Base-by-base conservation (phyloP, 1,284 basidiomycete species). In the Termitomyces sp. region DNA sequence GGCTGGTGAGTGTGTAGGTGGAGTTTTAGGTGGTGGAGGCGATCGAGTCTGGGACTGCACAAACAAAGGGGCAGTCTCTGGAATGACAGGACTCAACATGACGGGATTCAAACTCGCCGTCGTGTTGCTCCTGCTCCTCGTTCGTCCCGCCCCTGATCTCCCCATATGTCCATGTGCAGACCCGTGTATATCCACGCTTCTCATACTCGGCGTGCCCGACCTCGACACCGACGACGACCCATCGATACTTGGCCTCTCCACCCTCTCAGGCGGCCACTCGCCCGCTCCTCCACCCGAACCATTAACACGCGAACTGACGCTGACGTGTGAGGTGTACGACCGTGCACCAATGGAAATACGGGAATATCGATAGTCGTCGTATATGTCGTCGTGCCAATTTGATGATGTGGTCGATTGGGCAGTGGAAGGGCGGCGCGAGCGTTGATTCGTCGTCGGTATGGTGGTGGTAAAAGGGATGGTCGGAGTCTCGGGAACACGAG, bases 291-390 rank as follows among this genome's bases (percentile, higher is more conserved):
- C 21, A 31, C 46, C 31, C 28, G 44, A 16, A 28, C 41, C 18
- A 8, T 46, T 57, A 30, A 57, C 54, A 19, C 48, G 52, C 9
- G 57, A 59, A 4, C 40, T 42, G 7, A 39, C 50, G 24, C 55
- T 54, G 16, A 57, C 51, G 9, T 40, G 44, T 3, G 50, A 46
- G 1, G 40, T 46, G 10, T 44, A 35, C 19, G 52, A 52, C 31
- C 34, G 30, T 9, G 37, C 61, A 62, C 62, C 59, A 54, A 81
- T 70, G 0, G 84, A 86, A 52, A 76, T 76, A 6, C 83, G 71
- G 6, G 84, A 86, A 60, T 88, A 88, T 2, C 84, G 77, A 61
- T 88, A 88, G 56, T 84, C 78, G 62, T 88, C 86, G 59, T 88
- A 88, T 47, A 88, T 86, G 58, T 86, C 83, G 4, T 71, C 80